A percentile compares a stretch with the other conserved stretches of the same genome.
Conservation (phyloP, 495 filamentous ascomycete genomes). For the Mytilinidion resinicola region DNA sequence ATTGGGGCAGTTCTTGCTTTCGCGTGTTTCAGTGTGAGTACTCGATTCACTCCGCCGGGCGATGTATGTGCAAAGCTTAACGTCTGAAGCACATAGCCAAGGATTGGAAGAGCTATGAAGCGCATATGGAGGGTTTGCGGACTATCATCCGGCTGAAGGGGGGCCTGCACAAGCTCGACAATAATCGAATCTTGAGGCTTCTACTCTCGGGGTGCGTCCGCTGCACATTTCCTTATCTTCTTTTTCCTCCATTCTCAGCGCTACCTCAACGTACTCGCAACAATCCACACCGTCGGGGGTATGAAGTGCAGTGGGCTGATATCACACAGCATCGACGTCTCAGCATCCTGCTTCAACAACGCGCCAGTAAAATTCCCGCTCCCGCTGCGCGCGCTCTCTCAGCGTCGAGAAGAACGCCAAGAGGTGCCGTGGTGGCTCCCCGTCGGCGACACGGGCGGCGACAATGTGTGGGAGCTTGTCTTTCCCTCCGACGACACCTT, state of each 20-base stretch:
- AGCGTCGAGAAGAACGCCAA: background rate
- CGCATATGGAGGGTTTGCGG: constrained; percentile 9
- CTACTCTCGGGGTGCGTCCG: constrained; percentile 9
- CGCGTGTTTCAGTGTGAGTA: constrained; percentile 12
- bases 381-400: constrained; percentile 1
- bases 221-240: no score
- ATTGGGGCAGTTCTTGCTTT: constrained; percentile 7
- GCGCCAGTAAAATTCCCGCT: constrained; percentile 1
- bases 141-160: constrained; percentile 12
- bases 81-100: constrained; percentile 4
- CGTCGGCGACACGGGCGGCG: background rate
- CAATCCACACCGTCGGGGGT: no score
- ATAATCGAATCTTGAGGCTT: constrained; percentile 8
- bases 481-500: constrained; percentile 5
- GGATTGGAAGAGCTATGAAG: constrained; percentile 9
- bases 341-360: constrained; percentile 10
- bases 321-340: constrained; percentile 12
- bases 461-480: constrained; percentile 3
- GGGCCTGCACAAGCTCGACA: constrained; percentile 3
- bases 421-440: constrained; percentile 11
- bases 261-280: no score
- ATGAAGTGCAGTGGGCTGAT: no score
- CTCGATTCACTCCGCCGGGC: background rate
- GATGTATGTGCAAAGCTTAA: background rate
- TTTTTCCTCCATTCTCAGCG: constrained; percentile 7